A percentile compares a stretch with the other conserved stretches of the same genome.
phyloP scores from a whole-genome alignment of 495 filamentous ascomycete species.

The Talaromyces stipitatus region DNA sequence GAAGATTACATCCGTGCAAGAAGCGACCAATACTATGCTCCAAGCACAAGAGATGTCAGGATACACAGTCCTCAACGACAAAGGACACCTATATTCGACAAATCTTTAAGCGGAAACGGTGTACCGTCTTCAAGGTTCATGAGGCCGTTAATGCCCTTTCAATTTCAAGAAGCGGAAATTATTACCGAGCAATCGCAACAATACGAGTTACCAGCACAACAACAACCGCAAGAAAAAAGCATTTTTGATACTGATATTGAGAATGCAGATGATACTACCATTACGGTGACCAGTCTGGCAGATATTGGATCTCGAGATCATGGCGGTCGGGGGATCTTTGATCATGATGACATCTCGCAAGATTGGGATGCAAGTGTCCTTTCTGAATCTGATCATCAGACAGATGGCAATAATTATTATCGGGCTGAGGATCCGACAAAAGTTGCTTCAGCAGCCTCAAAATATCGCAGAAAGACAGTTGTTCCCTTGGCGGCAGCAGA shows the following conservation, averaged over 20 bases:
- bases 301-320: conserved; percentile 16
- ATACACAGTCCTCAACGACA: neutral
- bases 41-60: neutral
- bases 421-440: neutral
- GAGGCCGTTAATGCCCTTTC: neutral
- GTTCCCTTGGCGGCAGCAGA: neutral
- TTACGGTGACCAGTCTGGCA: conserved; percentile 33
- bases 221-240: conserved; percentile 15
- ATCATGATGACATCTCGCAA: neutral
- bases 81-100: neutral
- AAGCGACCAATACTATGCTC: conserved; percentile 9
- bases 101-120: neutral
- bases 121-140: neutral
- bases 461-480: neutral
- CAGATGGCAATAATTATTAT: neutral
- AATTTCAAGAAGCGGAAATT: neutral
- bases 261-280: conserved; percentile 38
- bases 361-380: conserved; percentile 5
- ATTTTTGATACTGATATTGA: conserved; percentile 42
- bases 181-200: neutral
- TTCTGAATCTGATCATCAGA: neutral
- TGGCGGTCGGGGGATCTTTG: neutral
- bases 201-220: neutral
- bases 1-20: conserved; percentile 3
- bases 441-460: neutral